Base-by-base conservation (phyloP, 2,329 filamentous ascomycete genomes). In the Exophiala bonariae region DNA sequence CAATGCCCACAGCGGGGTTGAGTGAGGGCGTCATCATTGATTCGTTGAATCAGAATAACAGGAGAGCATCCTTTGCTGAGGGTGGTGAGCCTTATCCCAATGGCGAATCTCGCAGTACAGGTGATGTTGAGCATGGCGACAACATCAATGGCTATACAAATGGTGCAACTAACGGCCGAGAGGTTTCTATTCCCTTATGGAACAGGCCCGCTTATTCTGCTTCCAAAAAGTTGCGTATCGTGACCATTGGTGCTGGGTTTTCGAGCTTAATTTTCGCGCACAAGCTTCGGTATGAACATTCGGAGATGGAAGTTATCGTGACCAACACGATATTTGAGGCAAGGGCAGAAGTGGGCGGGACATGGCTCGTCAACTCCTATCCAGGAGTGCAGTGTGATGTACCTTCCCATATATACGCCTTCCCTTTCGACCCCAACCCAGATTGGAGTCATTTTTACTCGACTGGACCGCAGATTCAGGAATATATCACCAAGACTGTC, bases 301-400 rank as follows among this genome's bases (percentile, higher is more conserved):
- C 47, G 11, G 56, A 64, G 13, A 50, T 64, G 14, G 51, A 62
- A 9, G 58, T 62, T 23, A 53, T 60, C 14, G 60, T 70, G 20
- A 63, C 65, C 7, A 59, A 67, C 31, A 60, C 64, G 0, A 68
- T 75, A 43, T 75, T 71, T 43, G 72, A 75, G 55, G 64, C 67
- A 50, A 61, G 65, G 30, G 20, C 38, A 6, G 62, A 65, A 14
- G 51, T 73, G 14, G 71, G 68, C 6, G 70, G 70, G 7, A 72
- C 69, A 1, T 66, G 63, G 64, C 55, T 69, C 2, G 69, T 67
- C 32, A 73, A 72, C 40, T 56, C 57, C 2, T 71, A 70, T 44
- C 69, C 68, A 0, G 70, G 70, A 3, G 10, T 43, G 10, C 37
- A 38, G 31, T 87, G 85, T 54, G 83, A 87, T 61, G 79, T 88